Evolutionary conservation across 2,329 filamentous ascomycete species (phyloP), one percentile per base, ranked within the genome.

Genomic region (Lecanicillium sp.): DNA sequence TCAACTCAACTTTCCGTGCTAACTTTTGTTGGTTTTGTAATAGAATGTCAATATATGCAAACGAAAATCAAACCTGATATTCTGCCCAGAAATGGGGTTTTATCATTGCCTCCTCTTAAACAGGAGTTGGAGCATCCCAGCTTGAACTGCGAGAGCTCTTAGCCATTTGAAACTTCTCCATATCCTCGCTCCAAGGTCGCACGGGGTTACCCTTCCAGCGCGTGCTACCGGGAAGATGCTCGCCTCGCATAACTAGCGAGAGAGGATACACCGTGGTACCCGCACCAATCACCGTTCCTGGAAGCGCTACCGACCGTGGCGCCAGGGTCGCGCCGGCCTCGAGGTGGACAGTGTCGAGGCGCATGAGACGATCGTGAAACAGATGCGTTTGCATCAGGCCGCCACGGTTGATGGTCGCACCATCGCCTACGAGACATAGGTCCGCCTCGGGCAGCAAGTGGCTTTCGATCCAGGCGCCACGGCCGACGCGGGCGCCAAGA

Each of bases 311-410:
- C 8, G 55, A 44, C 3, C 47, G 46, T 0, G 55, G 54, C 2
- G 52, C 55, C 14, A 57, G 53, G 2, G 54, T 56, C 6, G 55
- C 55, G 7, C 55, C 55, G 2, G 43, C 30, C 15, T 51, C 33
- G 15, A 57, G 52, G n/a, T 37, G 38, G 19, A 57, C 52, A 23
- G 45, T 49, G 49, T 55, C 55, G 10, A 57, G 51, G 4, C 54
- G 54, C 55, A 57, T 57, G 17, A 57, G 40, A 8, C 55, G 46
- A 27, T 57, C 55, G 44, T 57, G 55, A 48, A 57, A 57, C 11
- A 57, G 32, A 21, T 57, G 55, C 0, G 55, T 57, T 24, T 57
- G 55, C 44, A 56, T 20, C 2, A 57, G 50, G 48, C 47, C 44
- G 2, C 55, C 51, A 2, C 55, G 51, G 48, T 57, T 57, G 38